A percentile compares a stretch with the other conserved stretches of the same genome.
phyloP scores from a whole-genome alignment of 805 yeast species.

The Alloascoidea hylecoeti region DNA sequence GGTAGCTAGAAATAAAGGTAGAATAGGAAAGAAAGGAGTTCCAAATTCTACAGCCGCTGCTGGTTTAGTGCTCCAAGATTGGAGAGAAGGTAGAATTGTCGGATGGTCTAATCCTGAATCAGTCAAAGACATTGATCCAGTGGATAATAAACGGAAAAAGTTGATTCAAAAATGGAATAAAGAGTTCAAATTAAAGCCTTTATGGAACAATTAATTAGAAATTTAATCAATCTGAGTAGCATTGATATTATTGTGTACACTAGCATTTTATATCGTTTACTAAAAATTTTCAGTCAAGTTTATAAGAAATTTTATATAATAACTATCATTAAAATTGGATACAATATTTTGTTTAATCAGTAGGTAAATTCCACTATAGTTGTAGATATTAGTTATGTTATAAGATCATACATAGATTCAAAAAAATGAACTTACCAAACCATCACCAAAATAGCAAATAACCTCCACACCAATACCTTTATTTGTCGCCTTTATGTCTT shows the following conservation, averaged over 20 bases:
- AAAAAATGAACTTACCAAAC: conserved; percentile 22
- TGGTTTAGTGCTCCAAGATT: conserved; percentile 68
- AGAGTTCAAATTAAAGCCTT: background rate
- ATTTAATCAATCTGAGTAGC: too few relatives aligned
- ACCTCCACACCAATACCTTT: conserved; percentile 87
- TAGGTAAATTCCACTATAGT: conserved; percentile 22
- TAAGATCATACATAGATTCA: background rate
- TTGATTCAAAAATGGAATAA: background rate
- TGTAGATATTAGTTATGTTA: conserved; percentile 39
- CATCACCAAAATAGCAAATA: conserved; percentile 78
- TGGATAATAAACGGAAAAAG: conserved; percentile 15
- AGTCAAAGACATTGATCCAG: conserved; percentile 26
- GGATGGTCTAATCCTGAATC: conserved; percentile 53
- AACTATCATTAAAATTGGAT: too few relatives aligned
- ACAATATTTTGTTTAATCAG: too few relatives aligned
- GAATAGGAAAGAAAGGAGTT: conserved; percentile 85
- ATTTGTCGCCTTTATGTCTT: conserved; percentile 68
- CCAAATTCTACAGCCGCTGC: conserved; percentile 87
- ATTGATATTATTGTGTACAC: too few relatives aligned
- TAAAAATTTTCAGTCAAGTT: too few relatives aligned
- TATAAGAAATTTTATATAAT: too few relatives aligned
- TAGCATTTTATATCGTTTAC: too few relatives aligned
- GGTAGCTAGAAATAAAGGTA: conserved; percentile 84
- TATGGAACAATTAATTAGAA: too few relatives aligned
- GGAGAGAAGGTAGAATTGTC: conserved; percentile 91